Evolutionary conservation across 2,329 filamentous ascomycete species (phyloP), one percentile per base, ranked within the genome.

Genomic region (Aureobasidium lini): DNA sequence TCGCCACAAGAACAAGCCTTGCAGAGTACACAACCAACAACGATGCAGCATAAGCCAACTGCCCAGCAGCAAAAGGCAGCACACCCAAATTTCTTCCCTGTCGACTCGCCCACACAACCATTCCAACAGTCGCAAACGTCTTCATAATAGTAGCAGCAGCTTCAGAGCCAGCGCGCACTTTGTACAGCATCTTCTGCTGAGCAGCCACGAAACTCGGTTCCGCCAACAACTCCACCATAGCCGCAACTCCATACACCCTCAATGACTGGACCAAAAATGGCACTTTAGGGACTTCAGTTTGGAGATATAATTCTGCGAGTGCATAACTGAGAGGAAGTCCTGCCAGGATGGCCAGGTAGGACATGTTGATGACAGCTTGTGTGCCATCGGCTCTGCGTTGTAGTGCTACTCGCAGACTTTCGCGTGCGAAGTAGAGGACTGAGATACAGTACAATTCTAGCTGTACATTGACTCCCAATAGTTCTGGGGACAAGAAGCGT

Each of bases 371-470:
- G 44, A 93, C 86, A 2, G 88, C 84, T 72, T 97, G 93, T 10
- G 82, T 71, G 52, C 72, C 72, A 63, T 77, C 71, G 7, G 76
- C 72, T 37, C 68, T 88, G 54, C 94, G 82, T 74, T 97, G 93
- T 37, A 96, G 84, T 29, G 93, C 91, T n/a, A 96, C 87, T 15
- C 94, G 87, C 50, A 97, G 77, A 67, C 88, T 93, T 74, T 99
- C 94, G 40, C 94, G 83, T 0, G 94, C 88, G 69, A 99, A 97
- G 73, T 95, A 96, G 0, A 99, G 81, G n/a, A 95, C 86, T 0
- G 91, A 90, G 46, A 95, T 87, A 61, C 93, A 92, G 72, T 92
- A 96, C 0, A 97, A 84, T 68, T 99, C 94, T 3, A 99, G 81
- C 72, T 96, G 94, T 0, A 92, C 87, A 1, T 92, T 88, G 5